Conservation (phyloP, 164 flowering plant species). For the Protea cynaroides region DNA sequence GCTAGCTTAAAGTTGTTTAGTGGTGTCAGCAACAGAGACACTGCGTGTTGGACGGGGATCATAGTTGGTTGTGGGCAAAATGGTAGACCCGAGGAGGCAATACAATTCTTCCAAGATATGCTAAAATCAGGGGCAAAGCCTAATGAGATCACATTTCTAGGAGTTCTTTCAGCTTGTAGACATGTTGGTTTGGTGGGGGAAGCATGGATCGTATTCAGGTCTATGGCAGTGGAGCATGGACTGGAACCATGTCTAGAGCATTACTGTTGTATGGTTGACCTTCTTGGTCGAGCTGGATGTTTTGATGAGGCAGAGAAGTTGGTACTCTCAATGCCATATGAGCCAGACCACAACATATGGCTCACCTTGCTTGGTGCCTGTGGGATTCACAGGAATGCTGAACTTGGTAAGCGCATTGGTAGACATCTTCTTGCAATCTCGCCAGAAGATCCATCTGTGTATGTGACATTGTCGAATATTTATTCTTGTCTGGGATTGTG, state of each 20-base stretch:
- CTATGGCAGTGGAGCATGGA: slow-evolving; percentile 18
- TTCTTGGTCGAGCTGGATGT: slow-evolving; percentile 24
- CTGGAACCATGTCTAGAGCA: slow-evolving; percentile 20
- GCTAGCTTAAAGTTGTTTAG: slow-evolving; percentile 17
- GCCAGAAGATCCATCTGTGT: slow-evolving; percentile 13
- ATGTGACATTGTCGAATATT: slow-evolving; percentile 21
- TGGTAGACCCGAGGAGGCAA: slow-evolving; percentile 26
- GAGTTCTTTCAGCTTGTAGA: slow-evolving; percentile 25
- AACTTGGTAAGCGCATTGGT: slow-evolving; percentile 14
- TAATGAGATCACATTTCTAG: slow-evolving; percentile 22
- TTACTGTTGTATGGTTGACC: slow-evolving; percentile 27
- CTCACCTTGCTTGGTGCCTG: slow-evolving; percentile 25
- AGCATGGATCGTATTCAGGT: slow-evolving; percentile 18
- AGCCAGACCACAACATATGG: slow-evolving; percentile 20
- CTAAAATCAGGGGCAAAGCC: slow-evolving; percentile 18
- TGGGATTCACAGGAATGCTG: slow-evolving; percentile 18
- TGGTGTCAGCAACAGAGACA: slow-evolving; percentile 12
- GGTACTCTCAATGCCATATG: slow-evolving; percentile 21
- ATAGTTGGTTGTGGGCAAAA: slow-evolving; percentile 26
- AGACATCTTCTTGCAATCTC: slow-evolving; percentile 10
- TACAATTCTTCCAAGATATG: slow-evolving; percentile 19
- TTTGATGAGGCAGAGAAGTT: slow-evolving; percentile 23
- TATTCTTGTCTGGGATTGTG: slow-evolving; percentile 24
- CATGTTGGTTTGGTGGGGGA: slow-evolving; percentile 23
- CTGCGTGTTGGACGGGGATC: slow-evolving; percentile 25